Base-by-base conservation (phyloP, 176 grass and related monocot genomes). In the Poa annua region DNA sequence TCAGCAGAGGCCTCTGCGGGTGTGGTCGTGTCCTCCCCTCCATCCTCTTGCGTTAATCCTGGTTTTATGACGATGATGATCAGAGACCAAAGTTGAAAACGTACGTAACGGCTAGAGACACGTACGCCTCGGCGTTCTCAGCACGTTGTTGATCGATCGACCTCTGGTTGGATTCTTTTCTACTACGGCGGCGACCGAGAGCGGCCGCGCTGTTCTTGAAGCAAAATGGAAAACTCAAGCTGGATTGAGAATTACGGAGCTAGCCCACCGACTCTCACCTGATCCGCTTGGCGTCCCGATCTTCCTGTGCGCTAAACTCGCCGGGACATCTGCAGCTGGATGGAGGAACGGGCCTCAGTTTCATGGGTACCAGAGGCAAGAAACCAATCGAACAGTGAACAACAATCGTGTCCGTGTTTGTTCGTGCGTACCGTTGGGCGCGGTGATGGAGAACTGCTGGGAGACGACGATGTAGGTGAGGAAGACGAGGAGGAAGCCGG, bases 401-500 rank as follows among this genome's bases (percentile, higher is more conserved):
- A 16, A 1, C 11, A 77, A 26, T 2, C 6, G 16, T 0, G 1
- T 36, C 4, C 3, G 39, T 41, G 39, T 41, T 41, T 41, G 39
- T 29, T 1, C 39, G 8, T 8, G 1, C 39, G 69, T 76, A 88
- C 90, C 90, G 8, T 35, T 53, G 42, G 76, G 79, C 0, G 79
- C 48, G 22, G 19, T 45, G 53, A 74, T 9, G 48, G 26, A 62
- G 76, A 85, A 88, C 71, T 92, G 90, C 19, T 86, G 57, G 24
- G 90, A 90, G 50, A 90, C 76, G 41, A 86, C 54, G 84, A 85
- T 39, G 51, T 96, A 96, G 51, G 93, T 90, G 73, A 95, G 47
- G 16, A 96, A 78, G 19, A 96, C 76, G 42, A 96, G 80, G 80
- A 96, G 77, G 79, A 96, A 88, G 3, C 90, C 93, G 11, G 77